Conservation (phyloP, 2,329 filamentous ascomycete species). For the Juglanconis sp. region DNA sequence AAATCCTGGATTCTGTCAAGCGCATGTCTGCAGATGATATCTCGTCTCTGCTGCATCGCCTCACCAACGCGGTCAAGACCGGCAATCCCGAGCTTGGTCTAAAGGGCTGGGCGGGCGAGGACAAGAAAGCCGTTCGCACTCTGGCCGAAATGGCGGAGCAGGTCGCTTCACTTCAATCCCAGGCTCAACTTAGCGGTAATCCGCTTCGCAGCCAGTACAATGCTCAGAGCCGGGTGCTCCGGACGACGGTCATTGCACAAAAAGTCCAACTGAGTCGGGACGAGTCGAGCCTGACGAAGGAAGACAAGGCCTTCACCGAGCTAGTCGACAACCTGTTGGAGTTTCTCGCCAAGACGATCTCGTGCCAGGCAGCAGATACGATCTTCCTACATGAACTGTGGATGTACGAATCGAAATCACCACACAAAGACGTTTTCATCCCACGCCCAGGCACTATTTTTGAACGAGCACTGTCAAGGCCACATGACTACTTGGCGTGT, state of each 20-base stretch:
- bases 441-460: slow-evolving; percentile 68
- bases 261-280: slow-evolving; percentile 78
- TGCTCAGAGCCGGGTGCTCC: slow-evolving; percentile 64
- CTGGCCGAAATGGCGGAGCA: slow-evolving; percentile 38
- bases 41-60: slow-evolving; percentile 36
- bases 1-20: slow-evolving; percentile 56
- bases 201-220: slow-evolving; percentile 72
- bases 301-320: slow-evolving; percentile 68
- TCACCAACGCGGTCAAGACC: slow-evolving; percentile 35
- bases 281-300: slow-evolving; percentile 64
- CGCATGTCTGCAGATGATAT: slow-evolving; percentile 55
- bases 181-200: slow-evolving; percentile 42
- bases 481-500: slow-evolving; percentile 76
- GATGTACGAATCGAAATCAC: slow-evolving; percentile 69
- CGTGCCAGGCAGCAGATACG: slow-evolving; percentile 37
- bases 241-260: slow-evolving; percentile 77
- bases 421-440: slow-evolving; percentile 70
- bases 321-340: slow-evolving; percentile 57
- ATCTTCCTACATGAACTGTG: slow-evolving; percentile 69
- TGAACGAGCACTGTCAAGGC: slow-evolving; percentile 67
- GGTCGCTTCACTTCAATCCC: slow-evolving; percentile 44
- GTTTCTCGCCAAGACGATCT: slow-evolving; percentile 38
- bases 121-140: not conserved
- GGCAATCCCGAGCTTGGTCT: slow-evolving; percentile 38
- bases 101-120: slow-evolving; percentile 29